Evolutionary conservation across 305 asterid species (phyloP).

Genomic region (Plantago coronopus): DNA sequence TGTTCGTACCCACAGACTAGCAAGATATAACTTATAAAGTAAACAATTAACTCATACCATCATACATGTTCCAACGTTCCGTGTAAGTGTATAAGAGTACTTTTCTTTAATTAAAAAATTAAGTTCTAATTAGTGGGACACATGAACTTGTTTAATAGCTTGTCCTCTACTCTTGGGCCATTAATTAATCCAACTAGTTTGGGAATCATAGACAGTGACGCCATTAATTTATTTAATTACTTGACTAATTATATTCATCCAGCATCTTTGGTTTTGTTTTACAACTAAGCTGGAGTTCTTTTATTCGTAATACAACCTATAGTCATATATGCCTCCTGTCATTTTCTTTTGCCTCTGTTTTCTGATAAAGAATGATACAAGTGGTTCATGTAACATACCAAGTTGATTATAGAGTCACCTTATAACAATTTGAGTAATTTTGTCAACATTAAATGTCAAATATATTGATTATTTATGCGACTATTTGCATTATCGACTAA

Average conservation of each 20-base stretch:
- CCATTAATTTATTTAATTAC: not conserved
- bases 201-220: constrained; percentile 8
- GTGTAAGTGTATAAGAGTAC: too few relatives aligned
- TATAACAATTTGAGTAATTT: too few relatives aligned
- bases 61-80: not conserved
- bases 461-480: too few relatives aligned
- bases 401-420: too few relatives aligned
- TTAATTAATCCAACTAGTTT: not conserved
- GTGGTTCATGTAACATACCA: too few relatives aligned
- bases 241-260: constrained; percentile 32
- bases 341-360: too few relatives aligned
- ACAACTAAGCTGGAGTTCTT: constrained; percentile 19
- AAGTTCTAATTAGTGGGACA: constrained; percentile 27
- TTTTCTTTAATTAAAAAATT: not conserved
- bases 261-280: constrained; percentile 35
- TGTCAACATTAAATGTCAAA: too few relatives aligned
- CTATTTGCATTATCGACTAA: not conserved
- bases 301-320: not conserved
- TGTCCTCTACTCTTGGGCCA: constrained; percentile 23
- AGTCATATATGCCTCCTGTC: too few relatives aligned
- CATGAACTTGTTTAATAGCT: constrained; percentile 1
- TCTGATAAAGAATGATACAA: too few relatives aligned
- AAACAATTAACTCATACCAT: not conserved
- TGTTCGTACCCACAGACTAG: too few relatives aligned
- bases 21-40: too few relatives aligned